Conservation (phyloP, 345 rosid genomes). For the Murraya paniculata region DNA sequence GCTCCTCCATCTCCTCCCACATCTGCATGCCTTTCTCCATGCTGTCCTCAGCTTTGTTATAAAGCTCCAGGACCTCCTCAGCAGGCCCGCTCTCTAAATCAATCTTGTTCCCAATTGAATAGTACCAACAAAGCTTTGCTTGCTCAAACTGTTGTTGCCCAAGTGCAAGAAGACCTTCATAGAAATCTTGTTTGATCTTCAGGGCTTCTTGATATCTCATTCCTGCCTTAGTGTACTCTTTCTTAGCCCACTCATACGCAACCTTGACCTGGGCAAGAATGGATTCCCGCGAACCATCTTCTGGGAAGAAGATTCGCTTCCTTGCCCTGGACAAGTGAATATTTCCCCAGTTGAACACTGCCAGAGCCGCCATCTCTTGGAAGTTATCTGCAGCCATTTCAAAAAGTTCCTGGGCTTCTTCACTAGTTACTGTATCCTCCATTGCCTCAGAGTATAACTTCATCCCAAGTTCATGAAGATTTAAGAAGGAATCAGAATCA, state of each 20-base stretch:
- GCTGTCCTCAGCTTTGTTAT: constrained; percentile 96
- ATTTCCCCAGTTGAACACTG: constrained; percentile 95
- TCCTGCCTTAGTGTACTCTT: constrained; percentile 74
- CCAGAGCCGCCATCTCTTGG: constrained; percentile 98
- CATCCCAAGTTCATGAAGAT: constrained; percentile 95
- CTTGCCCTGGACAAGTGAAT: constrained; percentile 91
- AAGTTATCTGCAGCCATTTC: constrained; percentile 83
- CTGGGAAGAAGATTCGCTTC: constrained; percentile 61
- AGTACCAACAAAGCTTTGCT: constrained; percentile 93
- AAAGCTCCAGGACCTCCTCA: constrained; percentile 76
- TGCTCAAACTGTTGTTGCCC: constrained; percentile 97
- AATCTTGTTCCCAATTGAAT: constrained; percentile 67
- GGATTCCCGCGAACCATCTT: constrained; percentile 64
- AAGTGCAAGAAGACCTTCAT: constrained; percentile 90
- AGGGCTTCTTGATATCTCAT: constrained; percentile 76
- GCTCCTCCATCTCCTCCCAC: constrained; percentile 97
- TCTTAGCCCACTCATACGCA: constrained; percentile 72
- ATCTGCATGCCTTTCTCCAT: constrained; percentile 97
- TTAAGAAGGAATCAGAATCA: constrained; percentile 88
- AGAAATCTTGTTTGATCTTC: constrained; percentile 80
- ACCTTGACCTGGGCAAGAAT: constrained; percentile 47
- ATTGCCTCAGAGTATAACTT: constrained; percentile 89
- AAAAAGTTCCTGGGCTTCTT: constrained; percentile 84
- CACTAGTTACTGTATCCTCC: constrained; percentile 82
- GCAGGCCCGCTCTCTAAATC: constrained; percentile 62